Conservation (phyloP, 257 asterid genomes). For the Nyctanthes arbortristis region DNA sequence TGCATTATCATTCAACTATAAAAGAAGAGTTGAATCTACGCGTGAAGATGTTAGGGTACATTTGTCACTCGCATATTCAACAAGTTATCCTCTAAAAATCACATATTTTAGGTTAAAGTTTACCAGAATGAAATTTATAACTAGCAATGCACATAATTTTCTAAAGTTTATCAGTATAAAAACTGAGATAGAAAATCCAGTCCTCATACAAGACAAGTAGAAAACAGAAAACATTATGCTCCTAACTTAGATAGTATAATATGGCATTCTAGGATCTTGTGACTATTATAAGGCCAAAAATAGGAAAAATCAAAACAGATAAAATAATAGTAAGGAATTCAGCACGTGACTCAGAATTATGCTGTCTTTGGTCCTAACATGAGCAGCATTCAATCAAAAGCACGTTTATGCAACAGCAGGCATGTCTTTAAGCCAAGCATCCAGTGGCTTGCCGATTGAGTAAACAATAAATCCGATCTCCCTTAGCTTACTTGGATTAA, state of each 20-base stretch:
- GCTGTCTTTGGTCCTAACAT: constrained; percentile 29
- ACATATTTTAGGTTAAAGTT: too few relatives aligned
- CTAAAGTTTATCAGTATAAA: constrained; percentile 13
- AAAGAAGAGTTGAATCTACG: too few relatives aligned
- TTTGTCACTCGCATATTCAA: too few relatives aligned
- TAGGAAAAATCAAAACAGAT: constrained; percentile 32
- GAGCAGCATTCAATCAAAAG: constrained; percentile 20
- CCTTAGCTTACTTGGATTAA: constrained; percentile 55
- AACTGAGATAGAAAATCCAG: constrained; percentile 14
- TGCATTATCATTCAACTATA: too few relatives aligned
- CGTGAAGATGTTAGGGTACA: too few relatives aligned
- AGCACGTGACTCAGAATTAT: constrained; percentile 29
- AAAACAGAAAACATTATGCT: constrained; percentile 26
- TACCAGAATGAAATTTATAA: not conserved
- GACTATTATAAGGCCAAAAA: constrained; percentile 40
- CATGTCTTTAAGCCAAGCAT: constrained; percentile 82
- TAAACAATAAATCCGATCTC: constrained; percentile 68
- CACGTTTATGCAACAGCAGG: constrained; percentile 59
- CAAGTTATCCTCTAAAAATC: too few relatives aligned
- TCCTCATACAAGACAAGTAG: constrained; percentile 21
- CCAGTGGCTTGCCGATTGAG: constrained; percentile 73
- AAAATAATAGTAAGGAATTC: constrained; percentile 43
- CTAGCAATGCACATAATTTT: not conserved
- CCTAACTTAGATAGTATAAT: constrained; percentile 26
- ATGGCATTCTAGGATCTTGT: constrained; percentile 25